A percentile compares a stretch with the other conserved stretches of the same genome.
Conservation (phyloP, 768 basidiomycete species). For the Psilocybe sp. region DNA sequence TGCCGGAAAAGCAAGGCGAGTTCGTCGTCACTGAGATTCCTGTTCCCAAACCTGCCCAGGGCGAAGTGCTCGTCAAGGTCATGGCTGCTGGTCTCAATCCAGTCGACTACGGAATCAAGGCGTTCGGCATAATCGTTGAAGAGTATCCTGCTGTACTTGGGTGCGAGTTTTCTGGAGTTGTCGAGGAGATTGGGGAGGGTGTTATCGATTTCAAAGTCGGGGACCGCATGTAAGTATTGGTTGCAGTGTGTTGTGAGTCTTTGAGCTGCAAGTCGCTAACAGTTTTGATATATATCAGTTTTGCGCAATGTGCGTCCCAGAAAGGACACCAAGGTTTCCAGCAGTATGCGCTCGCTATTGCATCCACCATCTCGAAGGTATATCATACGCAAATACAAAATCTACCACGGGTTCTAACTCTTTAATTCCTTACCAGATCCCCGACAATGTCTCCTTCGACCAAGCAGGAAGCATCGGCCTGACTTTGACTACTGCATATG, state of each 20-base stretch:
- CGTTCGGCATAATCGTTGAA: background rate
- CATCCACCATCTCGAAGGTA: too few relatives aligned
- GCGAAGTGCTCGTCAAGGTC: background rate
- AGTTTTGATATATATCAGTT: too few relatives aligned
- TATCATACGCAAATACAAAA: too few relatives aligned
- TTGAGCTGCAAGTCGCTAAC: too few relatives aligned
- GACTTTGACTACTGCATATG: conserved; percentile 23
- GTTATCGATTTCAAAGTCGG: conserved; percentile 36
- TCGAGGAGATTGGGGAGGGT: conserved; percentile 2
- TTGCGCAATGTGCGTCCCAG: too few relatives aligned
- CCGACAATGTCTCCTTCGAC: conserved; percentile 24
- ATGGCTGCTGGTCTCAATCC: background rate
- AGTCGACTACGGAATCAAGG: background rate
- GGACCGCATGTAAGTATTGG: conserved; percentile 24
- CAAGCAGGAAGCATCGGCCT: conserved; percentile 32
- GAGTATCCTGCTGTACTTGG: background rate
- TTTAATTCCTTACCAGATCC: too few relatives aligned
- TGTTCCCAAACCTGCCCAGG: background rate
- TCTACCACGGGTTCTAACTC: too few relatives aligned
- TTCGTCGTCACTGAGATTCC: background rate
- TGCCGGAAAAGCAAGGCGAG: background rate
- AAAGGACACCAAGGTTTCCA: too few relatives aligned
- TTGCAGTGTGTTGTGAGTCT: too few relatives aligned
- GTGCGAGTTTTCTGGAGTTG: background rate
- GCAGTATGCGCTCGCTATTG: too few relatives aligned